Evolutionary conservation across 441 rosid genomes (phyloP), one percentile per base, ranked within the genome.

Genomic region (Theobroma grandiflorum): DNA sequence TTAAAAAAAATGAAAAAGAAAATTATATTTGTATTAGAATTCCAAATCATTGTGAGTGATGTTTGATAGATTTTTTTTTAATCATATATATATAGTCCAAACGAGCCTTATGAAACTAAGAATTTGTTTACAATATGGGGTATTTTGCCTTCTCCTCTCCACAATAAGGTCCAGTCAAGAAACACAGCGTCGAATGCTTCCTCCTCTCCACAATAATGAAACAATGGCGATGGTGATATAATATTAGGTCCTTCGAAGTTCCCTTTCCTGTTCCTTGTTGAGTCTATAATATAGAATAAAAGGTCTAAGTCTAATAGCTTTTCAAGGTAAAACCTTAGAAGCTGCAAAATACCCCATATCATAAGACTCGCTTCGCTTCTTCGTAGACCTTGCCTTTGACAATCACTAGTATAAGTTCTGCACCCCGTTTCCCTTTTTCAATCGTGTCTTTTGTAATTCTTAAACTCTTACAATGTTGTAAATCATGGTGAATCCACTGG

Each of bases 101-200:
- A 26, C 31, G 31, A 26, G 31, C 31, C 31, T 26, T 26, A 26
- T 26, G 31, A 26, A 26, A 26, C 1, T 1, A 26, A 26, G 31
- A 1, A 26, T 26, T 26, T 26, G 31, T 26, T 26, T 26, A 26
- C 1, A 26, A 26, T 26, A 26, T 26, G 31, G 31, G 31, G 31
- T 26, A 26, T 26, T 26, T 26, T 26, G 31, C 31, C 65, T 15
- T 77, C 59, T 83, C 77, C 43, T 88, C 75, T 6, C 86, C 86
- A 14, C 91, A 90, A 70, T 88, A 91, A 91, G 47, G 92, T 82
- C 95, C 92, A 90, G 79, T 91, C 93, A 18, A 91, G 95, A 71
- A 91, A 91, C 43, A 86, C 83, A 18, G 88, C 86, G 63, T 90
- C 93, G 72, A 88, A 69, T 8, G 84, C 65, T 15, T 77, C 80